These are phyloP conservation scores for Neurospora sp. DNA, from an alignment of 495 filamentous ascomycete species.

Conservation along the genomic window DNA sequence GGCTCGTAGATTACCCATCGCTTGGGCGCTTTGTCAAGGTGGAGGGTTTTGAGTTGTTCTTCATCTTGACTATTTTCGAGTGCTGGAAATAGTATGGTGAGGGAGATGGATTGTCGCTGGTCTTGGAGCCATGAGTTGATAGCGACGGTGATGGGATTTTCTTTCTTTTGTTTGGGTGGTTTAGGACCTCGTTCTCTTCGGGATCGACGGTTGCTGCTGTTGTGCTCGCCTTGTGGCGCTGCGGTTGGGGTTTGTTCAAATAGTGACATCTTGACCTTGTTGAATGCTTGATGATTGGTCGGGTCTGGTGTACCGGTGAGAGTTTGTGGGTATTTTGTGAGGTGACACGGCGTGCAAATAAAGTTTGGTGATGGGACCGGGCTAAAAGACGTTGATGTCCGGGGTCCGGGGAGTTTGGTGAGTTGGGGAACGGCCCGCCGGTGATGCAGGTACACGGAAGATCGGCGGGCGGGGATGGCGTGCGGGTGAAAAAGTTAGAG, in stretches of 20 bases:
- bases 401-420: background rate
- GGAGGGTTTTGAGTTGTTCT: slow-evolving; percentile 3
- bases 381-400: background rate
- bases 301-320: background rate
- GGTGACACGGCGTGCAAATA: background rate
- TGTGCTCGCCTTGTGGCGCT: no score
- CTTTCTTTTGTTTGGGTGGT: slow-evolving; percentile 10
- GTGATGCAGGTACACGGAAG: background rate
- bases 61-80: background rate
- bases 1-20: slow-evolving; percentile 62
- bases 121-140: slow-evolving; percentile 20
- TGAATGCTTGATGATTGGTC: background rate
- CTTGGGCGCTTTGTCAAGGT: slow-evolving; percentile 42
- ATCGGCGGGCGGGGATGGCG: background rate
- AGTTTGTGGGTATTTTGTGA: background rate
- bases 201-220: no score
- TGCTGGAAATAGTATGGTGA: background rate
- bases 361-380: background rate
- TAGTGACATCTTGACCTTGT: background rate
- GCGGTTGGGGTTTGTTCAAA: background rate
- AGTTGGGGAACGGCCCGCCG: background rate
- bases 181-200: background rate
- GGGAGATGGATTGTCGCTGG: background rate
- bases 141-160: slow-evolving; percentile 22
- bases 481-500: background rate